Conservation (phyloP, 305 asterid genomes). For the Fraxinus xanthoxyloides region DNA sequence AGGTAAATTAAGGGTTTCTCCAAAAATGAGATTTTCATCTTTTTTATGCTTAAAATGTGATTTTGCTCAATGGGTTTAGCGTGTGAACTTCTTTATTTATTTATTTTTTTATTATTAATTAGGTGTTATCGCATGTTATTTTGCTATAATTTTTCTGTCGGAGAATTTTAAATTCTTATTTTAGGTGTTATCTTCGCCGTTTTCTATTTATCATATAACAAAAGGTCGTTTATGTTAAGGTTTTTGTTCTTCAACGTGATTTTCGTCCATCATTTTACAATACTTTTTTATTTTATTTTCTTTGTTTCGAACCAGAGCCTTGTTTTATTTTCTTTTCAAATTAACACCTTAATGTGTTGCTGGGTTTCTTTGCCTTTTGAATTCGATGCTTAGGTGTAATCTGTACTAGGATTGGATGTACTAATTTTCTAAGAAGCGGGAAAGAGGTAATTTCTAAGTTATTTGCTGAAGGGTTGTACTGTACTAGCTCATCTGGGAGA, state of each 20-base stretch:
- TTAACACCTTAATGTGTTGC: not conserved
- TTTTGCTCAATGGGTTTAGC: slow-evolving; percentile 6
- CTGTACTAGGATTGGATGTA: not conserved
- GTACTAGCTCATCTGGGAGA: not conserved
- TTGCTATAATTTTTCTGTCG: not conserved
- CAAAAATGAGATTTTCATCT: not conserved
- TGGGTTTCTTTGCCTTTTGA: not conserved
- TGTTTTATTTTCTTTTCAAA: not conserved
- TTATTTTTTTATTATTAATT: not conserved
- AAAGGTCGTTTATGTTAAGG: not conserved
- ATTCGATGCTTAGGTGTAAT: not conserved
- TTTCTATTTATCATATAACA: not conserved
- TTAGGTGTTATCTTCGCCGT: not conserved
- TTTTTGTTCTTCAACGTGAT: not conserved
- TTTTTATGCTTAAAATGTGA: not conserved
- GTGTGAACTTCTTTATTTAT: not conserved
- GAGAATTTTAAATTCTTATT: not conserved
- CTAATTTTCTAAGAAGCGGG: not conserved
- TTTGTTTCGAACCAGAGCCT: not conserved
- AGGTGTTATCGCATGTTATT: not conserved
- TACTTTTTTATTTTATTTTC: not conserved
- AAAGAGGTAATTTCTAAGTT: not conserved
- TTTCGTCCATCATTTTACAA: not conserved
- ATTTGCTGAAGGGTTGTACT: not conserved
- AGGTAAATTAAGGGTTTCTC: slow-evolving; percentile 34